Conservation (phyloP, 2,329 filamentous ascomycete species). For the Daldinia eschscholtzii region DNA sequence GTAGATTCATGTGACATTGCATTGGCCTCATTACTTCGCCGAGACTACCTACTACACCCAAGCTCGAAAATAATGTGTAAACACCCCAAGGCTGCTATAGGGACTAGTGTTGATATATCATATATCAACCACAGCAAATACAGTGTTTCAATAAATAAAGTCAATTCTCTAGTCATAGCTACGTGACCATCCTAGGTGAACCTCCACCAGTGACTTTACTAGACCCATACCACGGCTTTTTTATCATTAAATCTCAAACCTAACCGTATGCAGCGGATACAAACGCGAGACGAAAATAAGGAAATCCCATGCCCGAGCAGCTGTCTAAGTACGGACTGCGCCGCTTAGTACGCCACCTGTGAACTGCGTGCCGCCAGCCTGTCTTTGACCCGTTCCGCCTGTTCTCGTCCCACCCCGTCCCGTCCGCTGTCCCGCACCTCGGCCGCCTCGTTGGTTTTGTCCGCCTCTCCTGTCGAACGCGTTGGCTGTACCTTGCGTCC, state of each 20-base stretch:
- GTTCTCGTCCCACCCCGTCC: constrained; percentile 55
- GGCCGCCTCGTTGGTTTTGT: constrained; percentile 75
- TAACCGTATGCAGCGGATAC: constrained; percentile 49
- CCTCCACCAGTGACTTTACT: constrained; percentile 38
- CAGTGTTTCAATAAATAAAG: constrained; percentile 15
- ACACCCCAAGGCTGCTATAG: no score
- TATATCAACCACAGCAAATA: background rate
- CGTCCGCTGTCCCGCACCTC: constrained; percentile 68
- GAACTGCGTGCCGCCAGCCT: constrained; percentile 81
- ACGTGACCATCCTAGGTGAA: constrained; percentile 41
- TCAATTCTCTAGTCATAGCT: constrained; percentile 46
- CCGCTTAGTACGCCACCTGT: constrained; percentile 83
- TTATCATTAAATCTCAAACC: constrained; percentile 45
- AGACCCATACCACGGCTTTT: constrained; percentile 43
- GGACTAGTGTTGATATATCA: no score
- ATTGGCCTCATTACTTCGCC: no score
- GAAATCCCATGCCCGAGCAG: constrained; percentile 31
- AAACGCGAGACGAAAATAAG: constrained; percentile 45
- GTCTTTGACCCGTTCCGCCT: constrained; percentile 74
- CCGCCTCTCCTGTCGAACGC: constrained; percentile 95
- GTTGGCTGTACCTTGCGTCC: constrained; percentile 94
- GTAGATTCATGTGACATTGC: background rate
- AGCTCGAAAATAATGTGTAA: no score
- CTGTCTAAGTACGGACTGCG: constrained; percentile 69
- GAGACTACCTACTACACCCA: no score